Base-by-base conservation (phyloP, 169 alveolate species). In the Plasmodium berghei region DNA sequence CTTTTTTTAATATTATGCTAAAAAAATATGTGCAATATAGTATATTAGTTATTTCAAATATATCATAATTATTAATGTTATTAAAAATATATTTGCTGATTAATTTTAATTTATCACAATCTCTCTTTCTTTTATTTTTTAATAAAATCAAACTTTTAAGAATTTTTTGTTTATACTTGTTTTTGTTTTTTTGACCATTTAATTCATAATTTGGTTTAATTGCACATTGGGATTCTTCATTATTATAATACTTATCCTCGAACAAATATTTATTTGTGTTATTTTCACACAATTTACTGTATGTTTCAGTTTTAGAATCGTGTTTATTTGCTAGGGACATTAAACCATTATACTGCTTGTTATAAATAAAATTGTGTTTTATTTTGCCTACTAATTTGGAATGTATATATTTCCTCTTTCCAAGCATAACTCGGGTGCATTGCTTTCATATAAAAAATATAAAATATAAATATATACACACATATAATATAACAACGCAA, bases 1-100 rank as follows among this genome's bases (percentile, higher is more conserved):
- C 90, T 22, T 70, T 83, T 62, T 83, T 83, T 69, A 83, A 56
- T 26, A 83, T 70, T 20, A 83, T 56, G 16, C 85, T 70, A 69
- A 83, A 83, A 83, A 56, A 83, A 70, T 70, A 26, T n/a, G 58
- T 54, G 49, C 90, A 83, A 12, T 58, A n/a, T 34, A 83, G 55
- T 42, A 83, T 49, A 18, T 67, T 63, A 20, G 73, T 58, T 83
- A 83, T 69, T 67, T 83, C 73, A 34, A 67, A 6, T 55, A 69
- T 34, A 69, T 61, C 55, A 61, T 83, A 83, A 28, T 9, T 55
- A 40, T 18, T 52, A 22, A 83, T 34, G 46, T 83, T 83, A 16
- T 61, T 28, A 20, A 46, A 83, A 70, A 83, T 67, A 40, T 83
- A 12, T 42, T 54, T 42, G 14, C 28, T 18, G 10, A 83, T 67